Conservation (phyloP, 23 red algal genomes). For the Rhodosorus marinus region DNA sequence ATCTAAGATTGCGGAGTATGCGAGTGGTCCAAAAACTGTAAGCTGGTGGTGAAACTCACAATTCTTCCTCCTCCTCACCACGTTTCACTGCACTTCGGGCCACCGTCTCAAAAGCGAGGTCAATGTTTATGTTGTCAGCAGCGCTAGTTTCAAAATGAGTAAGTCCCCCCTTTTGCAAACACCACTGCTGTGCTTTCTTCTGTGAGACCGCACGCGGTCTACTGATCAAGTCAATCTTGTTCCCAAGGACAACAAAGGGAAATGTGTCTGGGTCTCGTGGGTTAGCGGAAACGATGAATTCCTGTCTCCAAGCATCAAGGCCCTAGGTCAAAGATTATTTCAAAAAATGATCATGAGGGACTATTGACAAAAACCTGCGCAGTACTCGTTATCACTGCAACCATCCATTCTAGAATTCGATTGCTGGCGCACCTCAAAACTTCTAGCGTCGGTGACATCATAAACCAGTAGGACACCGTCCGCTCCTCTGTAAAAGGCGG, state of each 20-base stretch:
- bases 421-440: too few species aligned
- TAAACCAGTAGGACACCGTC: conserved; percentile 90
- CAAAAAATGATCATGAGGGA: background rate
- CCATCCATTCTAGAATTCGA: too few species aligned
- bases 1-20: too few species aligned
- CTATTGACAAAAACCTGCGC: background rate
- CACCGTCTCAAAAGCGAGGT: conserved; percentile 69
- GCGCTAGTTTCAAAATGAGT: conserved; percentile 93
- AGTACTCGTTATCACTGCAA: background rate
- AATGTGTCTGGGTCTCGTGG: conserved; percentile 68
- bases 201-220: conserved; percentile 30
- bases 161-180: conserved; percentile 41
- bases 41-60: conserved; percentile 53
- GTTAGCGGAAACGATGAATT: conserved; percentile 71
- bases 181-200: conserved; percentile 60
- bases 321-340: too few species aligned
- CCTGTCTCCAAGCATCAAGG: conserved; percentile 80
- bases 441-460: conserved; percentile 69
- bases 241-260: conserved; percentile 91
- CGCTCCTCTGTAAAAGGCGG: conserved; percentile 93
- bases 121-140: conserved; percentile 76
- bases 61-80: conserved; percentile 55
- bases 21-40: too few species aligned
- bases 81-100: conserved; percentile 41
- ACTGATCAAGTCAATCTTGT: conserved; percentile 74